Evolutionary conservation across 2,329 filamentous ascomycete genomes (phyloP), one percentile per base, ranked within the genome.

Genomic region (Parascedosporium putredinis): DNA sequence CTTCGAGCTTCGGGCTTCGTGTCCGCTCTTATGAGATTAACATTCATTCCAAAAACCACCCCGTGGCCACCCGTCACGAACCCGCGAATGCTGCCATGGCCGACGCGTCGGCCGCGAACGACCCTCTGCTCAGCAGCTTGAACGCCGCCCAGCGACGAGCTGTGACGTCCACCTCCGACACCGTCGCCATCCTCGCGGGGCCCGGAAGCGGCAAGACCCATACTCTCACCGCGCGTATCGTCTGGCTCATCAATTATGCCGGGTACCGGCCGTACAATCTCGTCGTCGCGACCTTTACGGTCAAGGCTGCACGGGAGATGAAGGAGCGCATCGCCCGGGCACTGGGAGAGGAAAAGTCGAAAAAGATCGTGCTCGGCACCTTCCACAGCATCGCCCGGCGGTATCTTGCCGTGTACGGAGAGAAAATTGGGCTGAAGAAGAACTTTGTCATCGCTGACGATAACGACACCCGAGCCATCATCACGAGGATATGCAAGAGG

Each of bases 241-340:
- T 90, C 58, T 94, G 91, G 74, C 79, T 96, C 25, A 77, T 96
- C 49, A 78, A 83, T 47, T 74, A 85, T 58, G 70, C 79, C 57
- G 79, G 83, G 38, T 79, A 88, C 57, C 77, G 80, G 51, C 91
- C 91, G 59, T 81, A 86, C 69, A 88, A 96, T 68, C 82, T 97
- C 59, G 83, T 98, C 52, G 91, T 96, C 52, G 93, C 91, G 54
- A 97, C 91, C 0, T 98, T 98, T 62, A 98, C 93, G 2, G 89
- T 95, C 64, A 97, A 97, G 65, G 90, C 93, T 1, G 88, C 90
- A 16, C 79, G 73, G 16, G 91, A 97, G 69, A 98, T 98, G 91
- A 88, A 89, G 59, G 82, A 88, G 60, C 80, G 91, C 6, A 87
- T 97, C 51, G 81, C 83, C 0, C 83, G 77, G 52, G 75, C 87